These are phyloP conservation scores for Bauhinia variegata DNA, from an alignment of 306 rosid genomes.

Conservation along the genomic window DNA sequence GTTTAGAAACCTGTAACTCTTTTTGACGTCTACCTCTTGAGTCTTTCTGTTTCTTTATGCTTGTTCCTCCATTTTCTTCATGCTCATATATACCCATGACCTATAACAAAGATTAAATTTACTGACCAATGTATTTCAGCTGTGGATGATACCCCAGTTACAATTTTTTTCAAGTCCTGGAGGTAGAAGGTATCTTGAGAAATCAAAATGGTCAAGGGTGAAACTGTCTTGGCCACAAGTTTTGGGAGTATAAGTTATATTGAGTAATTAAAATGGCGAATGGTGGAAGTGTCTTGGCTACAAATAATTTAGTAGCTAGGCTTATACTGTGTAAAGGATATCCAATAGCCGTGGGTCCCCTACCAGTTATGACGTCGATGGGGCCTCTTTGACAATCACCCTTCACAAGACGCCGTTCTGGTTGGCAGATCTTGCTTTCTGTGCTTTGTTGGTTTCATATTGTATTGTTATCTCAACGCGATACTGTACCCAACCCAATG, in stretches of 20 bases:
- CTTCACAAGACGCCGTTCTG: background rate
- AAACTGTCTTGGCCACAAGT: too few relatives aligned
- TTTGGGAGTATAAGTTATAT: background rate
- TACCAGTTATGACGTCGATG: constrained; percentile 9
- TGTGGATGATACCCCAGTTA: background rate
- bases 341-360: background rate
- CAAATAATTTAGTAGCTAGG: background rate
- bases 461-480: background rate
- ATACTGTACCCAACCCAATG: background rate
- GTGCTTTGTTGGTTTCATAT: constrained; percentile 20
- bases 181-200: too few relatives aligned
- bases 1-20: constrained; percentile 23
- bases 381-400: constrained; percentile 15
- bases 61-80: constrained; percentile 7
- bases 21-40: constrained; percentile 14
- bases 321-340: constrained; percentile 3
- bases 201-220: too few relatives aligned
- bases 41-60: background rate
- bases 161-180: background rate
- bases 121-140: background rate
- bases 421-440: background rate
- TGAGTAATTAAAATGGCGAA: background rate
- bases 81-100: background rate
- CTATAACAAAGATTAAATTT: background rate
- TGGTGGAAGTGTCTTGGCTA: constrained; percentile 4